Percentiles rank a stretch among this genome's conserved stretches.
phyloP scores from a whole-genome alignment of 306 rosid species.

The Casuarina glauca region DNA sequence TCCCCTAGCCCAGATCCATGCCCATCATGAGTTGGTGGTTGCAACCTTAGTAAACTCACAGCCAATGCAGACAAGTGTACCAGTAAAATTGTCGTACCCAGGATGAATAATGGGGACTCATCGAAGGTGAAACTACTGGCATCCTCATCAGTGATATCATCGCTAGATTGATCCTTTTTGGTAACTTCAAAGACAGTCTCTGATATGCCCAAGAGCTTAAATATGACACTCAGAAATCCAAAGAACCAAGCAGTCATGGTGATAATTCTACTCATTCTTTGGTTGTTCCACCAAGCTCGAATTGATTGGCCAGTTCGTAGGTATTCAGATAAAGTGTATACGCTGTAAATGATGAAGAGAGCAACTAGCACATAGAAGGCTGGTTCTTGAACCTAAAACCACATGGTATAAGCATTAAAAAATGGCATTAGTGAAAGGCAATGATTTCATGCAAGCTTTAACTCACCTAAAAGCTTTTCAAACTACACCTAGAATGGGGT shows the following conservation, averaged over 20 bases:
- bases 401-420: not conserved
- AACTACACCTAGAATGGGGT: too few species aligned
- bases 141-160: constrained; percentile 9
- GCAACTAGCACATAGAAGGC: constrained; percentile 32
- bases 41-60: constrained; percentile 33
- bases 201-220: constrained; percentile 44
- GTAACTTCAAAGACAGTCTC: constrained; percentile 57
- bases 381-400: constrained; percentile 38
- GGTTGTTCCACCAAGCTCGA: constrained; percentile 78
- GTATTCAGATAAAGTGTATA: constrained; percentile 35
- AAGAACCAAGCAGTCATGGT: constrained; percentile 39
- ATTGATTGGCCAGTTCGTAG: constrained; percentile 39
- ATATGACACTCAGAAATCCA: constrained; percentile 38
- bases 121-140: constrained; percentile 49
- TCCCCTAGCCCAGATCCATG: constrained; percentile 51
- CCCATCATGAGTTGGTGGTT: constrained; percentile 4
- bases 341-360: constrained; percentile 24
- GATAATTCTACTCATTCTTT: constrained; percentile 52
- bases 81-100: constrained; percentile 58
- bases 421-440: not conserved
- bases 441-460: too few species aligned
- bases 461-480: too few species aligned
- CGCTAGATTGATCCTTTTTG: constrained; percentile 40
- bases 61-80: constrained; percentile 42
- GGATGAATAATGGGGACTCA: constrained; percentile 51